These are phyloP conservation scores for Cryptosporidium sp. DNA, from an alignment of 169 alveolate genomes.

Conservation along the genomic window DNA sequence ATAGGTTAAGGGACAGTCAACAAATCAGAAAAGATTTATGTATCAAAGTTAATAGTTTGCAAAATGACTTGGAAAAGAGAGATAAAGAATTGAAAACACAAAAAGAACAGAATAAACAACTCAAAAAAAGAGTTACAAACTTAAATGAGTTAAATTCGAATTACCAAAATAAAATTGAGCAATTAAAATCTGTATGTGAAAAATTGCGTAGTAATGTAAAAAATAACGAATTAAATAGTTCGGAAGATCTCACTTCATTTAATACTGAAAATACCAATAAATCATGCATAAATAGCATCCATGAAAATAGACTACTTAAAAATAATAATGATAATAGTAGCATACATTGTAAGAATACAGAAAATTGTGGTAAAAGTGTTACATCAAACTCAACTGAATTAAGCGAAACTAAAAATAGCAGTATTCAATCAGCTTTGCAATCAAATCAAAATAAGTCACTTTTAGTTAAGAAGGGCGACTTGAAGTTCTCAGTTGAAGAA, in stretches of 20 bases:
- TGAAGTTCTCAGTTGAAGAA: conserved; percentile 67
- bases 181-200: conserved; percentile 30
- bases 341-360: neutral
- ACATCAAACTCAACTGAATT: neutral
- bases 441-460: conserved; percentile 40
- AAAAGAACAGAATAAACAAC: conserved; percentile 66
- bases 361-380: neutral
- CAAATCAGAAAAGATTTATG: conserved; percentile 70
- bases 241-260: neutral
- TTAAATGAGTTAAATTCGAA: conserved; percentile 50
- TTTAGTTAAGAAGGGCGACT: conserved; percentile 56
- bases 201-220: conserved; percentile 5
- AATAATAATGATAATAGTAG: neutral
- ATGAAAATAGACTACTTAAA: conserved; percentile 9
- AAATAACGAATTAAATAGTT: neutral
- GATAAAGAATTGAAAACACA: conserved; percentile 60
- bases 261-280: conserved; percentile 25
- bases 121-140: conserved; percentile 62
- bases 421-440: neutral
- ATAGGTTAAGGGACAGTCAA: conserved; percentile 68
- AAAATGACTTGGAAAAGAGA: conserved; percentile 67
- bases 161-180: conserved; percentile 68
- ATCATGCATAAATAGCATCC: neutral
- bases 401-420: neutral
- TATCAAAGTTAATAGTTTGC: conserved; percentile 52